Evolutionary conservation across 2,329 filamentous ascomycete species (phyloP).

Genomic region (Leptographium radiaticola): DNA sequence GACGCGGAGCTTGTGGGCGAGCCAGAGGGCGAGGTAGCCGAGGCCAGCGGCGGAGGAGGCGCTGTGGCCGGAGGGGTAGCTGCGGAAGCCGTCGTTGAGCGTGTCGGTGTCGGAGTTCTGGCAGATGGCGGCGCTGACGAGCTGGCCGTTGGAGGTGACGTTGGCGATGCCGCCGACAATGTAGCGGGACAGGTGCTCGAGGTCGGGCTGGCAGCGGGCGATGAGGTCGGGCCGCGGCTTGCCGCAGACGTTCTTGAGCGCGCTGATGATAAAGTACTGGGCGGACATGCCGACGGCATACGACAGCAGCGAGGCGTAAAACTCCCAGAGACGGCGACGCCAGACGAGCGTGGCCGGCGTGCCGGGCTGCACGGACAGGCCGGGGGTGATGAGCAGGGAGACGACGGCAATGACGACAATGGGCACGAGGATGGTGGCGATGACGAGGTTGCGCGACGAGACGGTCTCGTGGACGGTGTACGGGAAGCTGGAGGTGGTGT

Average conservation of each 20-base stretch:
- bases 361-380: conserved; percentile 48
- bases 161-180: conserved; percentile 48
- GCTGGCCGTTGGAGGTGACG: conserved; percentile 42
- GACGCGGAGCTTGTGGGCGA: conserved; percentile 71
- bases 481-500: conserved; percentile 44
- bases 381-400: conserved; percentile 58
- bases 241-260: conserved; percentile 79
- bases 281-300: conserved; percentile 58
- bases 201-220: conserved; percentile 63
- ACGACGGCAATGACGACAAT: conserved; percentile 55
- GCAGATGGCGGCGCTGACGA: conserved; percentile 72
- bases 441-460: conserved; percentile 47
- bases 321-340: conserved; percentile 80
- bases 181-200: conserved; percentile 45
- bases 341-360: conserved; percentile 55
- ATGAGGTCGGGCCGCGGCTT: conserved; percentile 54
- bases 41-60: conserved; percentile 68
- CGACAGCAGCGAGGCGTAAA: conserved; percentile 75
- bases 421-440: conserved; percentile 53
- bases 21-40: conserved; percentile 74
- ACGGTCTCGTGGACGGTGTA: conserved; percentile 60
- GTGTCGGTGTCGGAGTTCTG: conserved; percentile 43
- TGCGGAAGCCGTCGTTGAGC: conserved; percentile 73
- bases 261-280: conserved; percentile 70
- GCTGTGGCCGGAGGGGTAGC: conserved; percentile 67